Base-by-base conservation (phyloP, 371 early-diverging fungal species). In the Apophysomyces variabilis region DNA sequence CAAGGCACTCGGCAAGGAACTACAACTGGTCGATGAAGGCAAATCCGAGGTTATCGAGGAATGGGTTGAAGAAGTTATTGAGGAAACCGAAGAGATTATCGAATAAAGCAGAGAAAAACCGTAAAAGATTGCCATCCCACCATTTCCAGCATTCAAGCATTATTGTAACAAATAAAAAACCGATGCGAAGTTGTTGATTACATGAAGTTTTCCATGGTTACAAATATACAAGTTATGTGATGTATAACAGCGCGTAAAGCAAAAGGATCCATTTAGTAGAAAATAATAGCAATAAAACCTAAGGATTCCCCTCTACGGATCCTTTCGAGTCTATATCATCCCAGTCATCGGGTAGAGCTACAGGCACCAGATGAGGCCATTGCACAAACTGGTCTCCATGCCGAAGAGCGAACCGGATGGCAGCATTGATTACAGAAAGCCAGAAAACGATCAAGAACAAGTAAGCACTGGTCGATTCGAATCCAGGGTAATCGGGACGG, bases 51-150 rank as follows among this genome's bases (percentile, higher is more conserved):
- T 86, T n/a, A 85, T 93, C 62, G 92, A 93, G 71, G 93, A 93
- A 84, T 87, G 91, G 84, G 88, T 93, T 57, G 93, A 93, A 76
- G 92, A 92, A 74, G 88, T 92, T 60, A 76, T 80, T 71, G 84
- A 84, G 56, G 81, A 84, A 63, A 75, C 61, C 57, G 84, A 83
- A 64, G 83, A 83, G 60, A 74, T 83, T 38, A 66, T 83, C 16
- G 70, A 70, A 64, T 68, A 68, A 72, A 56, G 21, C 32, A 26
- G 32, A 26, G 32, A 26, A 26, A 26, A 26, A 26, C 32, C 32
- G 3, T 26, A 26, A 26, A 26, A 16, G 18, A n/a, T n/a, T 47
- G 54, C 21, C 21, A 9, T 26, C 32, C 32, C 44, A 45, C 36
- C 37, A 62, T 18, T 21, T 50, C 54, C 21, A 38, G 44, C 38